Percentiles rank a stretch among this genome's conserved stretches.
Conservation (phyloP, 164 flowering plant species). For the Stephania cephalantha region DNA sequence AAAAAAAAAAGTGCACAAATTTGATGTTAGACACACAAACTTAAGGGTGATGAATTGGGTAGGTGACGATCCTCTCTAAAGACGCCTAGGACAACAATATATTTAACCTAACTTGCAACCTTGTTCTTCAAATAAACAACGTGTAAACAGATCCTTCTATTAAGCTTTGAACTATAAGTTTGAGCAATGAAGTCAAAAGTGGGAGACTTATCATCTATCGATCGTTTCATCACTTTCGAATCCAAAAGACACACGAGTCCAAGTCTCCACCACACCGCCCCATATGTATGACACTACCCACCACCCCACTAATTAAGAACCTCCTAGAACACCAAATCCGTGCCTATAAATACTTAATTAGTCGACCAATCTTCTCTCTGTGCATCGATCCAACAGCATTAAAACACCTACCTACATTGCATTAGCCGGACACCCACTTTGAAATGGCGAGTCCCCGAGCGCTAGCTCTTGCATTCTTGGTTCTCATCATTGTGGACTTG, state of each 20-base stretch:
- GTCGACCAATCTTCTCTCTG: not conserved
- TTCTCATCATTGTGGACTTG: conserved; percentile 15
- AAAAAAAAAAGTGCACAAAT: no score
- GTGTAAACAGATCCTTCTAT: not conserved
- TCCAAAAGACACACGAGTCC: conserved; percentile 3
- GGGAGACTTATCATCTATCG: not conserved
- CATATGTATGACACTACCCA: not conserved
- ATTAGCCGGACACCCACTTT: no score
- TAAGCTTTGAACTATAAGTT: not conserved
- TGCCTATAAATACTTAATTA: conserved; percentile 7
- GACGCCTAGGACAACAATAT: not conserved
- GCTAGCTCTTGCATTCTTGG: conserved; percentile 11
- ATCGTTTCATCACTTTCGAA: not conserved
- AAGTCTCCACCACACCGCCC: not conserved
- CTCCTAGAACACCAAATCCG: not conserved
- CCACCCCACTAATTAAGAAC: not conserved
- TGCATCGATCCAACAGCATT: not conserved
- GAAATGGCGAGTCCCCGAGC: conserved; percentile 12
- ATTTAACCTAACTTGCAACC: not conserved
- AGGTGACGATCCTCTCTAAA: not conserved
- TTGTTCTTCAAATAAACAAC: not conserved
- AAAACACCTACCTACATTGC: not conserved
- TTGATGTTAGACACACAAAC: no score
- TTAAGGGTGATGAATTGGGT: no score
- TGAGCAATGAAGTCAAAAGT: conserved; percentile 2